Percentiles rank a stretch among this genome's conserved stretches.
Evolutionary conservation across 2,329 filamentous ascomycete species (phyloP).

Genomic region (Neofusicoccum ribis): DNA sequence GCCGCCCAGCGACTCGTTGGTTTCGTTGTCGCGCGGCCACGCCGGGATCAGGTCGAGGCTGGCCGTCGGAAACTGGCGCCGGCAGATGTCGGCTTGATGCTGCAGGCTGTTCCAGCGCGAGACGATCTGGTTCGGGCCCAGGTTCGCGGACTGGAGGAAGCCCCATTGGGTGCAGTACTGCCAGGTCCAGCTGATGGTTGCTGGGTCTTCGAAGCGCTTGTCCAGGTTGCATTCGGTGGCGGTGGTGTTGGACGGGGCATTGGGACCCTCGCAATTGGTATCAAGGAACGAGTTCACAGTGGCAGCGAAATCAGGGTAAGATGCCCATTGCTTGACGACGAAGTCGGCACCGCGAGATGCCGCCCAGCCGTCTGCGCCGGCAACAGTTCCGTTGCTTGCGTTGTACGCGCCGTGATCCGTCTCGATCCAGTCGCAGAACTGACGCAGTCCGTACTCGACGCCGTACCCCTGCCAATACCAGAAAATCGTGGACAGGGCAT

Average conservation of each 20-base stretch:
- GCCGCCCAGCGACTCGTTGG: conserved; percentile 50
- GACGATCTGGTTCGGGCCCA: conserved; percentile 48
- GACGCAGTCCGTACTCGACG: conserved; percentile 41
- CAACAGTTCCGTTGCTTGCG: conserved; percentile 24
- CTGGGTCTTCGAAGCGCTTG: conserved; percentile 1
- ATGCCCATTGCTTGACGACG: conserved; percentile 44
- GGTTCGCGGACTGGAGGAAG: conserved; percentile 51
- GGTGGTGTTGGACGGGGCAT: conserved; percentile 17
- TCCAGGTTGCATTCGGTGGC: conserved; percentile 6
- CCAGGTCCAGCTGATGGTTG: conserved; percentile 49
- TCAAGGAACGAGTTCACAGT: background rate
- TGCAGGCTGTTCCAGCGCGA: conserved; percentile 49
- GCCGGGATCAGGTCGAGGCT: conserved; percentile 40
- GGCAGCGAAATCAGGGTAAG: conserved; percentile 27
- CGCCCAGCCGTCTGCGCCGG: conserved; percentile 45
- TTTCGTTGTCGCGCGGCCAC: conserved; percentile 39
- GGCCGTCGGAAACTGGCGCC: conserved; percentile 50
- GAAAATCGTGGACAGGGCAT: conserved; percentile 43
- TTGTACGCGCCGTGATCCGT: conserved; percentile 40
- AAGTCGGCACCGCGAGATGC: conserved; percentile 42
- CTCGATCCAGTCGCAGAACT: conserved; percentile 51
- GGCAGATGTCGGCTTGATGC: conserved; percentile 48
- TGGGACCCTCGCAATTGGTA: conserved; percentile 19
- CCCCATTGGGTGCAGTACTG: conserved; percentile 57
- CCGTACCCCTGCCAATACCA: conserved; percentile 48